Evolutionary conservation across 768 basidiomycete genomes (phyloP).

Genomic region (Panaeolus cyanescens): DNA sequence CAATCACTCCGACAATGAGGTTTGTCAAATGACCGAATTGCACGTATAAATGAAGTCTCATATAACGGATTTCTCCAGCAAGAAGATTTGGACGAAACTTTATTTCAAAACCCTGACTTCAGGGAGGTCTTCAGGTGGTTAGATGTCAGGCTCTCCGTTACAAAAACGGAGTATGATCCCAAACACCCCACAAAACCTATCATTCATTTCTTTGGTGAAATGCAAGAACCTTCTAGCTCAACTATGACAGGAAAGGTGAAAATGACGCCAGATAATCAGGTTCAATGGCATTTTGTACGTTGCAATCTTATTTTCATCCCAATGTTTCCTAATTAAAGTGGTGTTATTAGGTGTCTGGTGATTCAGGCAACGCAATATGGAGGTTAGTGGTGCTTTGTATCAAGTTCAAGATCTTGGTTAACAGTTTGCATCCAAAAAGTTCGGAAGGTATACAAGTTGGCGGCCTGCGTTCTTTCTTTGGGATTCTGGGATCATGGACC

Average conservation of each 20-base stretch:
- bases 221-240: constrained; percentile 42
- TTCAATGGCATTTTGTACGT: constrained; percentile 69
- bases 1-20: constrained; percentile 41
- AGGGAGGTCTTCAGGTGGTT: constrained; percentile 54
- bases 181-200: constrained; percentile 51
- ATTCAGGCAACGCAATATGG: constrained; percentile 56
- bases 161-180: constrained; percentile 43
- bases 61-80: not conserved
- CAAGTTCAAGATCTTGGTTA: not conserved
- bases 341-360: constrained; percentile 51
- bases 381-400: constrained; percentile 36
- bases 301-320: not conserved
- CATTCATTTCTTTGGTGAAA: constrained; percentile 55
- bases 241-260: constrained; percentile 55
- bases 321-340: not conserved
- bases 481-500: constrained; percentile 56
- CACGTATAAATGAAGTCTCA: not conserved
- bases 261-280: constrained; percentile 56
- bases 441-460: constrained; percentile 68
- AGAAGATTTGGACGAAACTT: constrained; percentile 36
- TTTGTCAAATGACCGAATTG: constrained; percentile 7
- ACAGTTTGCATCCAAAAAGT: constrained; percentile 29
- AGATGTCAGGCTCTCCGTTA: constrained; percentile 46
- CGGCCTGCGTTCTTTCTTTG: constrained; percentile 56
- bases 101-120: constrained; percentile 55